Base-by-base conservation (phyloP, 495 filamentous ascomycete species). In the Rostrohypoxylon terebratum region DNA sequence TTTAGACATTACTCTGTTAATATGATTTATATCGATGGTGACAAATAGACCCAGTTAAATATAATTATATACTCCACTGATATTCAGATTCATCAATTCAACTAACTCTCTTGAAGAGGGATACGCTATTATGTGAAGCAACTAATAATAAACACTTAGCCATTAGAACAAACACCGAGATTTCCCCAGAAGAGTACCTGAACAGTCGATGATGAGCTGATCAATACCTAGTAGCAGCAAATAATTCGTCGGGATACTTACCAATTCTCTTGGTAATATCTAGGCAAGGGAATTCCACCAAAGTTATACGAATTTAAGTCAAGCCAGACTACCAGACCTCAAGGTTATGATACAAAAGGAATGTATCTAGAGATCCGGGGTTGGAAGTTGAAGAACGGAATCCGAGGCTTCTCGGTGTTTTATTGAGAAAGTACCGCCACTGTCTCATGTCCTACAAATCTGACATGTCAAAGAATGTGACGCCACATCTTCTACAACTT, bases 401-500 rank as follows among this genome's bases (percentile, higher is more conserved):
- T 40, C 14, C 9, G 21, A 20, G 34, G 36, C 51, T 13, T 33
- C 11, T 55, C 8, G 10, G 16, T 28, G 14, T 5, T 34, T 33
- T 55, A 28, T 28, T 18, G 28, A 28, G 51, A 18, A 14, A 55
- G 36, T 34, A 55, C 11, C 50, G 9, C 28, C 23, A 55, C 28
- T 36, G 3, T 18, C 23, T 55, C 1, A 31, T 31, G 11, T n/a
- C 11, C 18, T 55, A 18, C 23, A 55, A 25, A n/a, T 1, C 18
- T 5, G 1, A 0, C 4, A 13, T 14, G 6, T 54, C 28, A 31
- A 58, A n/a, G 14, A n/a, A 18, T 10, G 40, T n/a, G 47, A 28
- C 61, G 61, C 61, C 61, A 64, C 61, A 64, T 21, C 4, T 40
- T 42, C 11, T n/a, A 50, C n/a, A 45, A 18, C 2, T 28, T 11